Base-by-base conservation (phyloP, 495 filamentous ascomycete genomes). In the Neurospora sp. region DNA sequence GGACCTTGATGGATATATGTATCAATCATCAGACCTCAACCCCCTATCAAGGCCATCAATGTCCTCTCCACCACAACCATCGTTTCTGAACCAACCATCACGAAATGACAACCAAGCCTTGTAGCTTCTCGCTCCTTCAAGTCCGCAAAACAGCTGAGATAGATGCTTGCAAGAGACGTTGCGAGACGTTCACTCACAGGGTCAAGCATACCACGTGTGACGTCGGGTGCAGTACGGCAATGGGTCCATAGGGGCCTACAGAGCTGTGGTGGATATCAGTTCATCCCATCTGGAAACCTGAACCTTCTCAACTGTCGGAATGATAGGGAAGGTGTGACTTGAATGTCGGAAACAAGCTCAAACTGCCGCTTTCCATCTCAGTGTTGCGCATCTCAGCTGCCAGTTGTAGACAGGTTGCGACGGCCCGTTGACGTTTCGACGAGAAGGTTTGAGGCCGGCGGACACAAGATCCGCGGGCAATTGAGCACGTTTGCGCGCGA, bases 401-500 rank as follows among this genome's bases (percentile, higher is more conserved):
- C 53, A 65, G 14, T 18, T 65, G 14, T 16, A 35, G 27, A 65
- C 14, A 65, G 27, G 53, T 35, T 18, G 7, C 27, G 22, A 37
- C 53, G 53, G 27, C 27, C 53, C 27, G 53, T 65, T 37, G 27
- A 65, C 7, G 31, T 65, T 14, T 59, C 7, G 31, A 37, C 27
- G 53, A 65, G 27, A 65, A 65, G 53, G 14, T 65, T 65, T 65
- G 27, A 35, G 53, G 14, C 53, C 14, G 53, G 53, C 53, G 45
- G 31, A 40, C 59, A 53, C 70, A 9, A 22, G 59, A 71, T 53
- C 42, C 65, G 73, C 71, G 73, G 74, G 53, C 68, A 47, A 73
- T 76, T 79, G 79, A 80, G 79, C 79, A 78, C 69, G 76, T 81
- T 81, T 81, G 77, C 73, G 79, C 77, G 74, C 75, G 76, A 35